phyloP scores from a whole-genome alignment of 108 stramenopile genomes.

The Epipyxis sp. region DNA sequence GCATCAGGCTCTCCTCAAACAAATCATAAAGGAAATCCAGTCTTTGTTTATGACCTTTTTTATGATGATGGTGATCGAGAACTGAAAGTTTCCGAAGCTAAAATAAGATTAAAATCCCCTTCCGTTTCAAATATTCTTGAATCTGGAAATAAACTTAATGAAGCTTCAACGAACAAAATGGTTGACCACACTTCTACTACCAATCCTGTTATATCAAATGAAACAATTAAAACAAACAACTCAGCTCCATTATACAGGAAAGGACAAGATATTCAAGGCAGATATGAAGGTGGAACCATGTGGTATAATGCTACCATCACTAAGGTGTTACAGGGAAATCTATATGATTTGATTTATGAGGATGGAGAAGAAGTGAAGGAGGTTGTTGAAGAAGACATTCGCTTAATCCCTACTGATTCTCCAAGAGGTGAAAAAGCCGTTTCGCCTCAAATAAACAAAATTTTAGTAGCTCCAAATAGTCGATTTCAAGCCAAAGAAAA shows the following conservation, averaged over 20 bases:
- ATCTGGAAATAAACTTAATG: not conserved
- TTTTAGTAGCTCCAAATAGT: not conserved
- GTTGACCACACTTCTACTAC: no score
- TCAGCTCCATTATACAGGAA: no score
- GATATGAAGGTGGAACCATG: not conserved
- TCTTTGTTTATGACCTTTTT: conserved; percentile 7
- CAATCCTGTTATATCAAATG: not conserved
- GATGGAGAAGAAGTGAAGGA: conserved; percentile 4
- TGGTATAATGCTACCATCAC: conserved; percentile 5
- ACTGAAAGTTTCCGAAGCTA: not conserved
- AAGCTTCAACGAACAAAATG: not conserved
- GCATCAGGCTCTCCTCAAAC: not conserved
- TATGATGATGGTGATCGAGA: conserved; percentile 32
- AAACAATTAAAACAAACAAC: not conserved
- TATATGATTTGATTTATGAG: conserved; percentile 24
- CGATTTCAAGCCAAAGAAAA: no score
- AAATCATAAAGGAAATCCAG: not conserved
- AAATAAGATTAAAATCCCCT: not conserved
- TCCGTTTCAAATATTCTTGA: not conserved
- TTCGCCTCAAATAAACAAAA: not conserved
- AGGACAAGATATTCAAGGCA: not conserved
- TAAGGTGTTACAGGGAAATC: not conserved
- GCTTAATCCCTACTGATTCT: not conserved
- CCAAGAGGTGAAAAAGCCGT: not conserved
- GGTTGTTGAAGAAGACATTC: not conserved